Base-by-base conservation (phyloP, 306 rosid species). In the Sechiopsis laciniata region DNA sequence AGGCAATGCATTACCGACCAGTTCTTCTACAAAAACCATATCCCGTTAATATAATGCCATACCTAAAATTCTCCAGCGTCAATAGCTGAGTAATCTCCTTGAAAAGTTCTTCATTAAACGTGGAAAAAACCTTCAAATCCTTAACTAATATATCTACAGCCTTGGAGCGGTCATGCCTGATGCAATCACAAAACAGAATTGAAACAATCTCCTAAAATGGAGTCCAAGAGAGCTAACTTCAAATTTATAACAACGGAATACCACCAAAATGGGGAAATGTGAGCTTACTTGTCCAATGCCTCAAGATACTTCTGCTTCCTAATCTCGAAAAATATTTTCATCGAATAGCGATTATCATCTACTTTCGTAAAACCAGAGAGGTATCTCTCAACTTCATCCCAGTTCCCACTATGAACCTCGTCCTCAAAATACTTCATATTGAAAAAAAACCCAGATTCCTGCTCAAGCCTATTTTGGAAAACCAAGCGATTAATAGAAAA, bases 261-360 rank as follows among this genome's bases (percentile, higher is more conserved):
- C 20, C 76, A 32, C 37, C 32, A 80, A 17, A 61, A 71, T 59
- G 26, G 75, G 3, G 74, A 77, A 61, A 50, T 58, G 67, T 37
- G 76, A 76, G 60, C 97, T 90, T 90, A 94, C 97, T 91, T 91
- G 81, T 94, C 97, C 78, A 94, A 85, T 51, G 98, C 98, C 81
- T 90, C 97, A 4, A 94, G 96, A 81, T 94, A 94, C 78, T 94
- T 94, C 83, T 94, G 98, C 88, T 94, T 94, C 80, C 98, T 86
- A 87, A 94, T 94, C 89, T 94, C 97, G 24, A 94, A 94, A 82
- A 94, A 94, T 46, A 94, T 94, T 90, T 94, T 94, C 98, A 94
- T 94, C 54, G 98, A 94, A 72, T 90, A 94, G 21, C 98, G 90
- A 78, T 94, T 94, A 71, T 94, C 98, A 74, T 94, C 98, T 53